Evolutionary conservation across 768 basidiomycete genomes (phyloP).

Genomic region (Tephrocybe sp.): DNA sequence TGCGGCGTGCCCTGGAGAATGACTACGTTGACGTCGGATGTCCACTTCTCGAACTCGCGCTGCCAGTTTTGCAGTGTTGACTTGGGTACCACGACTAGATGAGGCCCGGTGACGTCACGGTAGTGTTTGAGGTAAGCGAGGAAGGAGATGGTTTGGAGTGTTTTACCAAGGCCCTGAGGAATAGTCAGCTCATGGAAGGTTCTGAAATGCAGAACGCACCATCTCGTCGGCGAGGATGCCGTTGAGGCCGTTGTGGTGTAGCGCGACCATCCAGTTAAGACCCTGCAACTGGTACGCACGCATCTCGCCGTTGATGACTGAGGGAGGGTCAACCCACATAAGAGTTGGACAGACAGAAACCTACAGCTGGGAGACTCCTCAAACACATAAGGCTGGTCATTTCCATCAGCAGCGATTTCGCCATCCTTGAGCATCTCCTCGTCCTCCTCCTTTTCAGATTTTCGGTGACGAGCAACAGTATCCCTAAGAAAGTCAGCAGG

Average conservation of each 20-base stretch:
- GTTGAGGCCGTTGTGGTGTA: constrained; percentile 95
- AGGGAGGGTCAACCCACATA: constrained; percentile 7
- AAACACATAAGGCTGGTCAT: constrained; percentile 92
- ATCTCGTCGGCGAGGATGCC: constrained; percentile 98
- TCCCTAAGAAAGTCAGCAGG: constrained; percentile 46
- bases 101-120: constrained; percentile 73
- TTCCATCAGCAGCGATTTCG: constrained; percentile 74
- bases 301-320: constrained; percentile 91
- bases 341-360: constrained; percentile 23
- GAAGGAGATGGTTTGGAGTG: constrained; percentile 97
- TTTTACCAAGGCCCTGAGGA: constrained; percentile 91
- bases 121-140: constrained; percentile 92
- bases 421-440: constrained; percentile 91
- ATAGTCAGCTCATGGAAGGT: not conserved
- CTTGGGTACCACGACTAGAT: constrained; percentile 97
- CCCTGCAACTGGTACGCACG: constrained; percentile 94
- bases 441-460: constrained; percentile 98
- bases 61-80: constrained; percentile 97
- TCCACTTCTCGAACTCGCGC: constrained; percentile 91
- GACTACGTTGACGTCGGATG: constrained; percentile 81
- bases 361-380: constrained; percentile 91
- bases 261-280: constrained; percentile 94
- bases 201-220: constrained; percentile 37
- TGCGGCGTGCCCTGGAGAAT: constrained; percentile 87
- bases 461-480: constrained; percentile 79